A percentile compares a stretch with the other conserved stretches of the same genome.
These are phyloP conservation scores for Grosmannia serpens DNA, from an alignment of 2,329 filamentous ascomycete genomes.

Conservation along the genomic window DNA sequence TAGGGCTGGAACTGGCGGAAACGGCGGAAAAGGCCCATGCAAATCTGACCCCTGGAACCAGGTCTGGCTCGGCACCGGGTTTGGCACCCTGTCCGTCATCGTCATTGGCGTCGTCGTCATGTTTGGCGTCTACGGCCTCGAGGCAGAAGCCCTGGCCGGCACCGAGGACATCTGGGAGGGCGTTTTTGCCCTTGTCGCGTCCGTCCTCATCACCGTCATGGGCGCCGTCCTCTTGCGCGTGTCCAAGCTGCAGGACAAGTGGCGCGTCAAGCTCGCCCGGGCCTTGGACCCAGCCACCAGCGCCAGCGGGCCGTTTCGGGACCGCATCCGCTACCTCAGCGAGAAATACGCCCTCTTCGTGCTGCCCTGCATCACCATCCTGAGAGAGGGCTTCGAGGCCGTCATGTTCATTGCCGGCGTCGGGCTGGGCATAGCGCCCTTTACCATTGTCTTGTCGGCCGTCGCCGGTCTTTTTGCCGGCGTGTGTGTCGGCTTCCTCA, in stretches of 20 bases:
- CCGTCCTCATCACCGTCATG: conserved; percentile 61
- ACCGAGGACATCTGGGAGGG: conserved; percentile 66
- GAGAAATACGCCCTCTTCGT: conserved; percentile 70
- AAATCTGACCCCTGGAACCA: too few relatives aligned
- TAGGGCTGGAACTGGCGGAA: too few relatives aligned
- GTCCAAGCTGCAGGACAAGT: conserved; percentile 66
- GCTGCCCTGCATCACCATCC: conserved; percentile 65
- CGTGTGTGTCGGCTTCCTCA: conserved; percentile 48
- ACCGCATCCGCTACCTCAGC: conserved; percentile 42
- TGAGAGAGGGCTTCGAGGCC: conserved; percentile 66
- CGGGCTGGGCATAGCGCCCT: conserved; percentile 54
- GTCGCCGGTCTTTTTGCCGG: conserved; percentile 55
- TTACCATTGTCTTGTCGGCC: conserved; percentile 59
- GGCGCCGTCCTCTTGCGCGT: conserved; percentile 64
- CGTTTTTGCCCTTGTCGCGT: conserved; percentile 54
- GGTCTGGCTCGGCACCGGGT: conserved; percentile 51
- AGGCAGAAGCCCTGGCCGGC: conserved; percentile 46
- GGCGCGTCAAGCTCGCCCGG: conserved; percentile 60
- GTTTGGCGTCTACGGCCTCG: conserved; percentile 60
- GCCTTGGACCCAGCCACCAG: conserved; percentile 36
- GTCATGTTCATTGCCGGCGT: conserved; percentile 74
- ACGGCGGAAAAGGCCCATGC: too few relatives aligned
- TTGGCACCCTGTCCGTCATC: conserved; percentile 54
- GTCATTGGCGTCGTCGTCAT: conserved; percentile 57
- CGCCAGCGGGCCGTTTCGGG: conserved; percentile 24